These are phyloP conservation scores for Lachancea kluyveri DNA, from an alignment of 805 yeast species.

Conservation along the genomic window DNA sequence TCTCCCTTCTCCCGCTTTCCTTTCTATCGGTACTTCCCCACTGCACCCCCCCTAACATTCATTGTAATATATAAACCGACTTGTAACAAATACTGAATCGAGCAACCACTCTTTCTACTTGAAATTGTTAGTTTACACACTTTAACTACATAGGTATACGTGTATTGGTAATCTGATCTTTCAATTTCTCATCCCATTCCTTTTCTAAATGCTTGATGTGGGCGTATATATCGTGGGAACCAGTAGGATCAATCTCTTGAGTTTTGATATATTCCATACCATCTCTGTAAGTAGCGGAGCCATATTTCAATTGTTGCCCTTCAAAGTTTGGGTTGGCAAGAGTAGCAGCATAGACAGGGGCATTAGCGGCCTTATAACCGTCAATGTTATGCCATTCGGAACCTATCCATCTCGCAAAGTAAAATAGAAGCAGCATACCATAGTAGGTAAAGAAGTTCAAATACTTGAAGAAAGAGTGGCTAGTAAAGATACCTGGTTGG, in stretches of 20 bases:
- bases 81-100: no score
- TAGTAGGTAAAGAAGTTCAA: constrained; percentile 74
- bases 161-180: constrained; percentile 63
- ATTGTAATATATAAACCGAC: no score
- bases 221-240: constrained; percentile 57
- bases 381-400: constrained; percentile 84
- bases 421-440: constrained; percentile 82
- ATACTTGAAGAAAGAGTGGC: constrained; percentile 70
- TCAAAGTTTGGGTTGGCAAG: constrained; percentile 42
- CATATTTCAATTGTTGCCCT: constrained; percentile 52
- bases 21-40: no score
- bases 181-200: constrained; percentile 72
- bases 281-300: constrained; percentile 60
- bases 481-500: constrained; percentile 92
- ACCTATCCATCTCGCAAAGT: constrained; percentile 74
- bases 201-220: constrained; percentile 50
- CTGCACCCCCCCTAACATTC: no score
- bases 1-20: no score
- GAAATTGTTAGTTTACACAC: no score
- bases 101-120: no score
- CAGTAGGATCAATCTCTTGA: constrained; percentile 54
- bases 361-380: constrained; percentile 86
- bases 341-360: constrained; percentile 65
- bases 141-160: constrained; percentile 21
- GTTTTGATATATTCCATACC: constrained; percentile 62